Conservation (phyloP, 2,329 filamentous ascomycete genomes). For the Colletotrichum tropicicola region DNA sequence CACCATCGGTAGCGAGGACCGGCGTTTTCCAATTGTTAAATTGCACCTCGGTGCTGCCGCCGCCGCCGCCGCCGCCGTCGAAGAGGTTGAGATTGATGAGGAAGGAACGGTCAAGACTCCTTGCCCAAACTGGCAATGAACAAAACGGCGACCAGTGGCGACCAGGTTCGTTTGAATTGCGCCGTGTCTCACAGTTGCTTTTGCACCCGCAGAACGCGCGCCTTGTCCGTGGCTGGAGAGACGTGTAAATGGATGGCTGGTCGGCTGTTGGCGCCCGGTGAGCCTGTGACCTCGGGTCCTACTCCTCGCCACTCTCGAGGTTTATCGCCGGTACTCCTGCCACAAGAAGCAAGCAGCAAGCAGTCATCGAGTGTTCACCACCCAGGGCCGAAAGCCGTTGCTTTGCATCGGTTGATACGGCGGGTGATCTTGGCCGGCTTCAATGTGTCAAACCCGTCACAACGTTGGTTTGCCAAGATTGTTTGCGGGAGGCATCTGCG, state of each 20-base stretch:
- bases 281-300: neutral
- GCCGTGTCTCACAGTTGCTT: constrained; percentile 19
- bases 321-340: too few species aligned
- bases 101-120: neutral
- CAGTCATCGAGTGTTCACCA: neutral
- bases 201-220: neutral
- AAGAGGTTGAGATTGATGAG: neutral
- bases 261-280: neutral
- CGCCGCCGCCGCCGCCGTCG: constrained; percentile 7
- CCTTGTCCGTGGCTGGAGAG: constrained; percentile 1
- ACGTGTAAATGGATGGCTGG: constrained; percentile 7
- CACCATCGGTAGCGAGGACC: constrained; percentile 15
- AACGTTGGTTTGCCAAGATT: neutral
- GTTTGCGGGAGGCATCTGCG: neutral
- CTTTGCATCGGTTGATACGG: neutral
- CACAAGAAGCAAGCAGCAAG: too few species aligned
- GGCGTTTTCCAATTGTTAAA: neutral
- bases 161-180: neutral
- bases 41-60: constrained; percentile 17
- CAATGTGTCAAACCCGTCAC: neutral
- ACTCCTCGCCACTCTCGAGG: too few species aligned
- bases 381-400: neutral
- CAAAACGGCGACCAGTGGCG: constrained; percentile 4
- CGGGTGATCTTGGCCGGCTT: neutral
- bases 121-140: neutral